Evolutionary conservation across 2,329 filamentous ascomycete species (phyloP), one percentile per base, ranked within the genome.

Genomic region (Cercospora sp.): DNA sequence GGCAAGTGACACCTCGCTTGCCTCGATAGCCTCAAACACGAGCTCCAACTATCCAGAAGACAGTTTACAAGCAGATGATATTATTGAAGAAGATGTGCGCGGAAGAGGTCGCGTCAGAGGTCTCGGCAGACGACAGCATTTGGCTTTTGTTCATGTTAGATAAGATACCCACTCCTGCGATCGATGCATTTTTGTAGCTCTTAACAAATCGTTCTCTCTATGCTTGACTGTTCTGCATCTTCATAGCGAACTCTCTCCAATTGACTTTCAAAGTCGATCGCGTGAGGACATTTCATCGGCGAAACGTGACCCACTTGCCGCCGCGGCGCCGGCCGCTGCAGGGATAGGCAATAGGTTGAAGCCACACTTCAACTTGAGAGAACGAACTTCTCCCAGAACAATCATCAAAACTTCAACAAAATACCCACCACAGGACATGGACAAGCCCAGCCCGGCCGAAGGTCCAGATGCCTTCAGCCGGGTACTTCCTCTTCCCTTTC

Each of bases 401-500:
- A 42, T 28, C 13, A 57, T 36, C 16, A 31, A 64, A 65, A 60
- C 39, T 23, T 28, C 63, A 58, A n/a, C 36, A 42, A 55, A 39
- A 39, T 1, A 30, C 12, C 18, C 48, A 55, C 51, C 20, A 18
- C 39, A 9, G 39, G 51, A 66, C 57, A 68, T 68, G 67, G 67
- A 66, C 55, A 48, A 55, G 51, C 65, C 67, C 55, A 66, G 33
- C 69, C 70, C 69, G 69, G 71, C 71, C 53, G 74, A 74, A 65
- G 77, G 81, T 72, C 87, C 96, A 80, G 94, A 97, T 85, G 86
- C 88, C 80, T 95, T 97, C 85, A 94, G 91, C 86, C 84, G 92
- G 77, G 85, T 91, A 71, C 90, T 98, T 72, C 95, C 94, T 63
- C 85, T 98, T 69, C 94, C 95, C 53, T 97, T 94, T 80, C 90